phyloP scores from a whole-genome alignment of 805 yeast species.

The Wickerhamiella parazyma region DNA sequence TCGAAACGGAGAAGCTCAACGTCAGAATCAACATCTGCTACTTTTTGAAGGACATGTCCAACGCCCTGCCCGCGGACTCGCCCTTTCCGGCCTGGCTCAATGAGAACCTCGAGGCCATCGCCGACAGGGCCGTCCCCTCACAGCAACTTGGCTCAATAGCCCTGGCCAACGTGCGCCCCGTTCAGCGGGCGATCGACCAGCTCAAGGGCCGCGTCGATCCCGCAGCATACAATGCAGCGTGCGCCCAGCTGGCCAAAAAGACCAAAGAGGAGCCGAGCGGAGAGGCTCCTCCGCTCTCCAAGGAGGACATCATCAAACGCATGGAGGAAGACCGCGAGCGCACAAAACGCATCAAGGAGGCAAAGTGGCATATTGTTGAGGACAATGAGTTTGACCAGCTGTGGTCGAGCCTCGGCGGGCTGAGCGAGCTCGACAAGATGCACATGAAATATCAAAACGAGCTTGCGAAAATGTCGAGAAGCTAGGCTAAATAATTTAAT shows the following conservation, averaged over 20 bases:
- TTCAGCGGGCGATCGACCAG: conserved; percentile 13
- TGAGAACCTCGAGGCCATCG: conserved; percentile 11
- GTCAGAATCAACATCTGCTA: conserved; percentile 52
- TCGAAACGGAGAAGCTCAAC: conserved; percentile 36
- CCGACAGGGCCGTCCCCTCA: conserved; percentile 18
- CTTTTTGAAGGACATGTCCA: conserved; percentile 49
- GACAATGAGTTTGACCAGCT: conserved; percentile 38
- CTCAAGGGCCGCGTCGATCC: conserved; percentile 6
- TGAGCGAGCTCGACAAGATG: conserved; percentile 36
- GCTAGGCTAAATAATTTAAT: not conserved
- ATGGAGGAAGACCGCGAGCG: conserved; percentile 92
- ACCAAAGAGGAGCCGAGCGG: conserved; percentile 6
- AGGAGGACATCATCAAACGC: conserved; percentile 50
- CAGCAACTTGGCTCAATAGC: conserved; percentile 18
- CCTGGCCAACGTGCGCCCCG: conserved; percentile 17
- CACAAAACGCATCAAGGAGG: conserved; percentile 67
- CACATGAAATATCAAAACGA: conserved; percentile 42
- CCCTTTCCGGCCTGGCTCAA: conserved; percentile 6
- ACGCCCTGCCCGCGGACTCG: conserved; percentile 7
- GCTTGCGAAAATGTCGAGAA: conserved; percentile 35
- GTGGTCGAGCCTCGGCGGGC: conserved; percentile 27
- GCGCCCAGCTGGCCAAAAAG: conserved; percentile 1
- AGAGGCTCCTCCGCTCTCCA: conserved; percentile 19
- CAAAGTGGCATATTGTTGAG: conserved; percentile 53
- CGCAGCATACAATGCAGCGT: not conserved